A percentile compares a stretch with the other conserved stretches of the same genome.
These are phyloP conservation scores for Luvunga scandens DNA, from an alignment of 345 rosid species.

Conservation along the genomic window DNA sequence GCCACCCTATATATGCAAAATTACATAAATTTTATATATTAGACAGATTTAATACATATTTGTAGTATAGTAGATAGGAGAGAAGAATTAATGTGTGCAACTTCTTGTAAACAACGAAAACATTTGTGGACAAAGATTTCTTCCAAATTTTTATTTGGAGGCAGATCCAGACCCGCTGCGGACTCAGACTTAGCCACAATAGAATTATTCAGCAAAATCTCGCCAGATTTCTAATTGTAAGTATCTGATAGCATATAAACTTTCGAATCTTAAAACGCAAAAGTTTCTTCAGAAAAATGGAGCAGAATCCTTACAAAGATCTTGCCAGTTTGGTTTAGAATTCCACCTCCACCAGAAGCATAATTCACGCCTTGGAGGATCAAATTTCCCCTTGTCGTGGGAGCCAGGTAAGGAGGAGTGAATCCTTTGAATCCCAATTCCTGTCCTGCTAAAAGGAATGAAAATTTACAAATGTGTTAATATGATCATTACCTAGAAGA, in stretches of 20 bases:
- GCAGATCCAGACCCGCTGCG: neutral
- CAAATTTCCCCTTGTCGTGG: constrained; percentile 46
- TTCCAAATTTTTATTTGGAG: neutral
- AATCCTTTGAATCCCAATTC: constrained; percentile 36
- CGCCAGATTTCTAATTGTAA: neutral
- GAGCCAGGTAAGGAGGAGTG: constrained; percentile 77
- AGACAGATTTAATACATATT: neutral
- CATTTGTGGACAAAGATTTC: neutral
- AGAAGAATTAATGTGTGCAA: neutral
- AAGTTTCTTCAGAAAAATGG: neutral
- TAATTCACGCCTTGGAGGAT: constrained; percentile 71
- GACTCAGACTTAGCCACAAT: neutral
- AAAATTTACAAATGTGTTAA: neutral
- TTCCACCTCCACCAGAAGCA: constrained; percentile 85
- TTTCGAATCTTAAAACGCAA: neutral
- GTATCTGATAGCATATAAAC: neutral
- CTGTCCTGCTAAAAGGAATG: constrained; percentile 34
- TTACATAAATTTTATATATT: no score
- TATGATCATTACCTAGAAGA: neutral
- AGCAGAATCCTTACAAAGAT: constrained; percentile 52
- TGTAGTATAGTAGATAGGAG: neutral
- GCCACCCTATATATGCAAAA: constrained; percentile 40
- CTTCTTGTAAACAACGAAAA: neutral
- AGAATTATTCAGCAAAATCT: neutral
- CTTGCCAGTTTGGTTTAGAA: constrained; percentile 63